Conservation (phyloP, 2,329 filamentous ascomycete species). For the Stagonosporopsis tanaceti region DNA sequence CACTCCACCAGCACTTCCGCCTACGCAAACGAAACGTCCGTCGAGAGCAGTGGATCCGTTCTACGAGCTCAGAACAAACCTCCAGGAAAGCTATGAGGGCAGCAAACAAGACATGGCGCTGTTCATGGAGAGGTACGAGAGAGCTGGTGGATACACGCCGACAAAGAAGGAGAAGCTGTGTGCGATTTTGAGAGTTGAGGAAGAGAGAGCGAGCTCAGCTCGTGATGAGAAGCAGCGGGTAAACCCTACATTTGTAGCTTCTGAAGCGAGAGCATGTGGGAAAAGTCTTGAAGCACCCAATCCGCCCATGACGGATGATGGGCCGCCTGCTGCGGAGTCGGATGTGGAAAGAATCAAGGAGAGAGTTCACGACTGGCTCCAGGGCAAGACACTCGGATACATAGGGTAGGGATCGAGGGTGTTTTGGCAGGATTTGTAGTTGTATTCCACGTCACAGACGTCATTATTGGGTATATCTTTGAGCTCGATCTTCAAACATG, state of each 20-base stretch:
- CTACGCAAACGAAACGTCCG: neutral
- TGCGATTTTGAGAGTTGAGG: neutral
- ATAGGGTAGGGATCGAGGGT: neutral
- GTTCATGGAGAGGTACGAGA: conserved; percentile 20
- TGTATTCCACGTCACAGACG: conserved; percentile 9
- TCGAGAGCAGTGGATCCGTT: neutral
- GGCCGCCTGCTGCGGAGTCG: neutral
- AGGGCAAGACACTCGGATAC: neutral
- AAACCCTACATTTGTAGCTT: neutral
- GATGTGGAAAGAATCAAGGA: neutral
- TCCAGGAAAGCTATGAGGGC: neutral
- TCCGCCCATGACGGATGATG: neutral
- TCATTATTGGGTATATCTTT: conserved; percentile 12
- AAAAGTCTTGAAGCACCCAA: neutral
- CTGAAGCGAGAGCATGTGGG: too few species aligned
- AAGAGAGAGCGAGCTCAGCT: neutral
- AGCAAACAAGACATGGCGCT: conserved; percentile 13
- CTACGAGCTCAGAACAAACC: neutral
- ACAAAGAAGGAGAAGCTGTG: conserved; percentile 7
- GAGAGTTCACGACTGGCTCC: neutral
- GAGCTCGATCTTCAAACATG: neutral
- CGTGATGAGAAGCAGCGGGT: neutral
- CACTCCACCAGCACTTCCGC: too few species aligned
- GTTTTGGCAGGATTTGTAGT: neutral
- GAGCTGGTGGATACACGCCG: conserved; percentile 12